Evolutionary conservation across 1,284 basidiomycete species (phyloP).

Genomic region (Melampsora allii-populina): DNA sequence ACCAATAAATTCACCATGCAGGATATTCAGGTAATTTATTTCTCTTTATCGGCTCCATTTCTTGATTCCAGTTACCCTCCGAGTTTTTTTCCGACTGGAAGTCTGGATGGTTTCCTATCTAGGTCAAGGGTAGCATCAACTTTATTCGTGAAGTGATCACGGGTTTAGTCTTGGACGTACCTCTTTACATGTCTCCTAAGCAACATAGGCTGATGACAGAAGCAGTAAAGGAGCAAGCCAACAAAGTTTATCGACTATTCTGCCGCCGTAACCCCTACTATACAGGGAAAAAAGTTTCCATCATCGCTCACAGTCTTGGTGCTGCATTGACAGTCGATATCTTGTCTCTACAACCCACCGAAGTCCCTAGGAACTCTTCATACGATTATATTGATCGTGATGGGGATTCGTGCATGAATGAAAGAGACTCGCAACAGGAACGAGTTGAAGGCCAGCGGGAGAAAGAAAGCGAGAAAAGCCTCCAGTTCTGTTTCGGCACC

Average conservation of each 20-base stretch:
- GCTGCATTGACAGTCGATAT: conserved; percentile 49
- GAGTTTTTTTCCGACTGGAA: conserved; percentile 4
- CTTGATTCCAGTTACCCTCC: background rate
- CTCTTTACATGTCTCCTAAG: conserved; percentile 50
- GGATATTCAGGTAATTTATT: conserved; percentile 47
- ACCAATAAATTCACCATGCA: conserved; percentile 47
- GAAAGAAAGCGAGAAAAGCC: background rate
- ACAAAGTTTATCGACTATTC: conserved; percentile 52
- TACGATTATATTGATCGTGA: conserved; percentile 11
- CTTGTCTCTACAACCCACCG: conserved; percentile 51
- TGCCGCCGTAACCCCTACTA: conserved; percentile 51
- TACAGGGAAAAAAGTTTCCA: conserved; percentile 49
- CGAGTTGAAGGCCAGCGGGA: conserved; percentile 36
- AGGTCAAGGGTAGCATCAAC: conserved; percentile 47
- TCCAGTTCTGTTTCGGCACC: conserved; percentile 49
- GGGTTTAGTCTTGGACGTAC: conserved; percentile 52
- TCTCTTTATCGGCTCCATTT: background rate
- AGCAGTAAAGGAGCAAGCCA: conserved; percentile 51
- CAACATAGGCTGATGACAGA: conserved; percentile 51
- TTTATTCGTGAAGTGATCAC: conserved; percentile 51
- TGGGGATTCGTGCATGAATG: background rate
- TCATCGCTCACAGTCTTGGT: conserved; percentile 51
- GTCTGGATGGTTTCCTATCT: conserved; percentile 7
- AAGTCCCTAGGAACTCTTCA: conserved; percentile 45
- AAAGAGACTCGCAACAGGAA: conserved; percentile 13